Evolutionary conservation across 768 basidiomycete species (phyloP), one percentile per base, ranked within the genome.

Genomic region (Boletus reticulatus): DNA sequence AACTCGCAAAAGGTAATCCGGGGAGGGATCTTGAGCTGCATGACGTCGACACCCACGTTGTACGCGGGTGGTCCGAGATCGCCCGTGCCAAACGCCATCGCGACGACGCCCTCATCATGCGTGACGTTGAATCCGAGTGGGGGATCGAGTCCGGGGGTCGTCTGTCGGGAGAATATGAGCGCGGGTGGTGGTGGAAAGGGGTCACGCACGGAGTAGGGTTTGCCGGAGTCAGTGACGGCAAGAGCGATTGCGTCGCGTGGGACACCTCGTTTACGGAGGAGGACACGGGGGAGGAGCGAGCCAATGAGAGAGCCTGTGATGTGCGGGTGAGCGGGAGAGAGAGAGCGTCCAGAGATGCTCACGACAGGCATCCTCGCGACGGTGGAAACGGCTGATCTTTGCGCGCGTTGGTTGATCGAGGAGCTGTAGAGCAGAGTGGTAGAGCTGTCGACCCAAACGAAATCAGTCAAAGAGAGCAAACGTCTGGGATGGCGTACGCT

Each of bases 81-180:
- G 42, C 76, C 78, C 10, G 64, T 68, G 24, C 72, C 75, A 59
- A 74, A 79, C 4, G 80, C 87, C 80, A 94, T 83, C 14, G 81
- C 88, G 52, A 94, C 75, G 24, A 89, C 65, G 4, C 78, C 80
- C 62, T 85, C 87, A 68, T 94, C 92, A 66, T 94, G 92, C 20
- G 91, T 83, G 50, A 94, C 76, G 67, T 94, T 94, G 75, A 82
- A 94, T 0, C 80, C 88, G 42, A 94, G 76, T 3, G 83, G 79
- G n/a, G 80, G 80, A 55, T 78, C 64, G 56, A 80, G 49, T 14
- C 63, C 70, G 24, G 77, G 73, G 8, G 77, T 73, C 4, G 73
- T 75, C 85, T 85, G 64, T 12, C 34, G 13, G 56, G 49, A 38
- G n/a, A 34, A 47, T 46, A 6, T 36, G 44, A 63, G 59, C 6